Base-by-base conservation (phyloP, 2,329 filamentous ascomycete genomes). In the Salinomyces thailandicus region DNA sequence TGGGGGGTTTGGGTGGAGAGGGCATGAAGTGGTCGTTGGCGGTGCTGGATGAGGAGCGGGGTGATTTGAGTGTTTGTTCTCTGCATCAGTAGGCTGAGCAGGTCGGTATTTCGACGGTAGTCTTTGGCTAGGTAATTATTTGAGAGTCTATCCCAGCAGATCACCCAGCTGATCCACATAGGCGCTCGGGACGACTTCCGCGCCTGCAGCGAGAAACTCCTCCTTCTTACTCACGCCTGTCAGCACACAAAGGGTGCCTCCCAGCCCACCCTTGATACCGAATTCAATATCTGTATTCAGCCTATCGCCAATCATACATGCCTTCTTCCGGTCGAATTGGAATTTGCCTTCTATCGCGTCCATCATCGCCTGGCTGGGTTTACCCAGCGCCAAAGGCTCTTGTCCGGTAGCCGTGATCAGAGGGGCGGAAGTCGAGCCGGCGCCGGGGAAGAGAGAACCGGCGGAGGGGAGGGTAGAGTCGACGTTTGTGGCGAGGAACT, bases 341-440 rank as follows among this genome's bases (percentile, higher is more conserved):
- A 96, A 95, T 62, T 93, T 94, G 40, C 89, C 89, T 67, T 96
- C 89, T 39, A 98, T 82, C 3, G 91, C 86, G 60, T 96, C 89
- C 89, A 98, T 94, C 91, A 98, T 98, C 3, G 89, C 89, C 66
- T 94, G 86, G 58, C 85, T 94, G 3, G 91, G 91, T 66, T 98
- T 98, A 1, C 91, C 91, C 27, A 96, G 66, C 3, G 84, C 78
- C 19, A 85, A 62, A 1, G 91, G 89, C 51, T 81, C 70, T 57
- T 75, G 63, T 3, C 71, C 71, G 13, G 63, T 64, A 3, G 66
- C 64, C 45, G 81, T 81, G 36, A 80, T 69, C 41, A 98, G 63
- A 2, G 86, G 85, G 17, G 84, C 77, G 33, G 80, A 79, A 45
- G 85, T 79, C 2, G 84, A 81, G 1, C 91, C 91, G 1, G 91